These are phyloP conservation scores for Leptomonas seymouri DNA, from an alignment of 208 protist genomes.

Conservation along the genomic window DNA sequence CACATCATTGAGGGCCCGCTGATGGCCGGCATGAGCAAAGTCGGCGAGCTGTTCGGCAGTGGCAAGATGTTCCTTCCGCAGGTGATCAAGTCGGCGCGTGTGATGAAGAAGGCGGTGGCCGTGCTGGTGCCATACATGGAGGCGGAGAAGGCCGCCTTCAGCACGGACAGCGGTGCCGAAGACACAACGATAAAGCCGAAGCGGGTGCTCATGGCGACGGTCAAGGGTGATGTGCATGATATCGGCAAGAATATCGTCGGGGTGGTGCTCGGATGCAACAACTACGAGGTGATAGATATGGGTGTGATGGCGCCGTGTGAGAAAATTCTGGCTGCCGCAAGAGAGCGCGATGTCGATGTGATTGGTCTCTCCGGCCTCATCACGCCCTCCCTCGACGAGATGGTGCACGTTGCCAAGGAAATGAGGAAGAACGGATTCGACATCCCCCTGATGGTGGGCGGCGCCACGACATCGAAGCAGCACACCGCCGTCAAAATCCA, in stretches of 20 bases:
- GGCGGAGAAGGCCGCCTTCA: constrained; percentile 71
- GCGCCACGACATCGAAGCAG: constrained; percentile 96
- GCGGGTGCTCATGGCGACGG: constrained; percentile 94
- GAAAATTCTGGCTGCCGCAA: constrained; percentile 89
- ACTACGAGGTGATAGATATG: constrained; percentile 95
- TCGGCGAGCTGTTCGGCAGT: constrained; percentile 96
- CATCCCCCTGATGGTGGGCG: constrained; percentile 95
- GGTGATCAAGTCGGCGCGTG: constrained; percentile 95
- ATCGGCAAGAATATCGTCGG: constrained; percentile 98
- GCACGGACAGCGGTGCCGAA: constrained; percentile 14
- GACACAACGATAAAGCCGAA: constrained; percentile 26
- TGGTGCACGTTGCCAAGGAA: constrained; percentile 95
- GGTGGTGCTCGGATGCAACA: constrained; percentile 97
- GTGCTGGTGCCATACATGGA: constrained; percentile 97
- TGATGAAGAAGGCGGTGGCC: constrained; percentile 98
- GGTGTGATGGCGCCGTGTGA: constrained; percentile 95
- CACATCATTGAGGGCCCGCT: constrained; percentile 96
- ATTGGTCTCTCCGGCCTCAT: constrained; percentile 97
- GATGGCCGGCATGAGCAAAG: constrained; percentile 95
- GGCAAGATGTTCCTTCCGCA: constrained; percentile 99
- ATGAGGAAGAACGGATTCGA: constrained; percentile 85
- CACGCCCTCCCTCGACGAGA: constrained; percentile 97
- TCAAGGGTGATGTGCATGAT: constrained; percentile 98
- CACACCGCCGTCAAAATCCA: constrained; percentile 98
- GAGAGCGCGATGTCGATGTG: constrained; percentile 89